Conservation (phyloP, 306 rosid species). For the Sophora flavescens region DNA sequence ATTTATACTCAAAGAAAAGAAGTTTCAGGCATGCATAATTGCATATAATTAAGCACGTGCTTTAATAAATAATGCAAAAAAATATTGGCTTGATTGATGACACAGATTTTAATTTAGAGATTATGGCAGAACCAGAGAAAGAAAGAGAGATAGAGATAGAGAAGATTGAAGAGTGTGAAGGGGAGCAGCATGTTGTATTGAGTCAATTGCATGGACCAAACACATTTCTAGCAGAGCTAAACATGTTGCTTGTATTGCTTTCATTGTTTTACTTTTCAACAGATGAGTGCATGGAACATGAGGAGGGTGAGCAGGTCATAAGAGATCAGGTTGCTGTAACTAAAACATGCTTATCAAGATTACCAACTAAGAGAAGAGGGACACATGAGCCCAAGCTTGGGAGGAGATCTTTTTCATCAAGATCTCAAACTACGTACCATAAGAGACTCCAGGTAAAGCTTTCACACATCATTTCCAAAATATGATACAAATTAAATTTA, state of each 20-base stretch:
- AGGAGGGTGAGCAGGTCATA: not conserved
- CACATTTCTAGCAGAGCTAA: constrained; percentile 50
- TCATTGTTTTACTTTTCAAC: constrained; percentile 44
- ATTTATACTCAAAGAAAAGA: constrained; percentile 6
- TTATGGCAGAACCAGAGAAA: constrained; percentile 43
- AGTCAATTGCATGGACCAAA: constrained; percentile 25
- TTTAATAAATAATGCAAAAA: constrained; percentile 3
- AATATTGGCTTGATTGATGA: constrained; percentile 13
- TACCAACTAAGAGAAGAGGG: constrained; percentile 38
- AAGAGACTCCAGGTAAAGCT: constrained; percentile 57
- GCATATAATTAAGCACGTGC: not conserved
- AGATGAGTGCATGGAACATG: constrained; percentile 39
- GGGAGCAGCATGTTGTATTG: constrained; percentile 13
- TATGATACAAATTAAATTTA: not conserved
- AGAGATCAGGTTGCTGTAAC: constrained; percentile 31
- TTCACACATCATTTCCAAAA: not conserved
- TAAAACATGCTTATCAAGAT: constrained; percentile 29
- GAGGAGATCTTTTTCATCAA: constrained; percentile 35
- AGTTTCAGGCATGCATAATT: not conserved
- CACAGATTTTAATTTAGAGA: not conserved
- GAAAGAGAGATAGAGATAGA: constrained; percentile 34
- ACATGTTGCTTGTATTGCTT: constrained; percentile 60
- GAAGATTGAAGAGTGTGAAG: constrained; percentile 30
- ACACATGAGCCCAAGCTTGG: constrained; percentile 48
- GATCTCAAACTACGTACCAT: constrained; percentile 52